Conservation (phyloP, 495 filamentous ascomycete species). For the Aspergillus mulundensis region DNA sequence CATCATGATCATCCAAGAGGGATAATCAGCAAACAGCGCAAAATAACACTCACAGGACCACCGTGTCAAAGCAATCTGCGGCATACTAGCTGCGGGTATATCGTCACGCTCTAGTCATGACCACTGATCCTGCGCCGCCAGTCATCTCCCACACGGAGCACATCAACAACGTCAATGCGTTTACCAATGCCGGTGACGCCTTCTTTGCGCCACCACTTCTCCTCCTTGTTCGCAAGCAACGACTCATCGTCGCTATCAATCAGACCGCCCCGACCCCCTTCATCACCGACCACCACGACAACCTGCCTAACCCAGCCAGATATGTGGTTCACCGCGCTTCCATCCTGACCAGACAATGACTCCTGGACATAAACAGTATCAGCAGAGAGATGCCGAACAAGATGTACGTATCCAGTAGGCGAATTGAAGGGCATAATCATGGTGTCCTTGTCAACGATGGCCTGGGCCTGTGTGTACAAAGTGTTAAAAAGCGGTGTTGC, state of each 20-base stretch:
- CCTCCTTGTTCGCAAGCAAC: slow-evolving; percentile 49
- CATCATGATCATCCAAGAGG: slow-evolving; percentile 22
- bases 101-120: slow-evolving; percentile 51
- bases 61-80: slow-evolving; percentile 28
- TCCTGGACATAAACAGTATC: slow-evolving; percentile 83
- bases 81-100: not conserved
- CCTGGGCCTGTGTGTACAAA: slow-evolving; percentile 68
- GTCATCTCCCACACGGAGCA: slow-evolving; percentile 70
- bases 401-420: slow-evolving; percentile 68
- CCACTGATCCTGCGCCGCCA: slow-evolving; percentile 73
- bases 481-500: slow-evolving; percentile 62
- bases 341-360: slow-evolving; percentile 67
- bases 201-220: slow-evolving; percentile 79
- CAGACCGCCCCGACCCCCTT: slow-evolving; percentile 76
- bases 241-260: slow-evolving; percentile 87
- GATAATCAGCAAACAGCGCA: slow-evolving; percentile 13
- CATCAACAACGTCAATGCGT: slow-evolving; percentile 82
- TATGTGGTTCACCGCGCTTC: slow-evolving; percentile 64
- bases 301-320: slow-evolving; percentile 81
- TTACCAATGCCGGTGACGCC: slow-evolving; percentile 79
- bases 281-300: slow-evolving; percentile 79
- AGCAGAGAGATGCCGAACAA: slow-evolving; percentile 77
- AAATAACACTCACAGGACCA: slow-evolving; percentile 29
- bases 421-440: slow-evolving; percentile 88
- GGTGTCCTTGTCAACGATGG: slow-evolving; percentile 73